Evolutionary conservation across 176 grass and related monocot species (phyloP), one percentile per base, ranked within the genome.

Genomic region (Juncus effusus): DNA sequence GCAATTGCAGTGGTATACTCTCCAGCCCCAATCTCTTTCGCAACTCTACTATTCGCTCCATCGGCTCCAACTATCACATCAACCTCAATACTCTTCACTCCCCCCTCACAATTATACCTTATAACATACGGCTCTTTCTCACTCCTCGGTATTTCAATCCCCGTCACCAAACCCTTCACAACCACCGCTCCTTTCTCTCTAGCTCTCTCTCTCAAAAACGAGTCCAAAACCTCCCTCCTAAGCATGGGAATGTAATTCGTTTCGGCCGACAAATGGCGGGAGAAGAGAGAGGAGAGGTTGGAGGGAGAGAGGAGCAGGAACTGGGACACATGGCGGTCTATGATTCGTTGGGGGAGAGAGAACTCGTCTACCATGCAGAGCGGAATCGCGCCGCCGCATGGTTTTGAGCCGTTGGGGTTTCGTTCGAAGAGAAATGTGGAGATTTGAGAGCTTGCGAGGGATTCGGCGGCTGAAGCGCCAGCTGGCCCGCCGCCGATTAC

Each of bases 321-420:
- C 66, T 83, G 81, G 54, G 87, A 87, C 62, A 91, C 87, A 10
- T 78, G 84, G 54, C 92, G 92, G 84, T 91, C 87, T 7, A 96
- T 78, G 65, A 96, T 81, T 61, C 63, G 62, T 10, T 15, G 58
- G 36, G 87, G 92, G 70, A 96, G 78, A 70, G 77, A 65, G 77
- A 96, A 96, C 82, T 96, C 92, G 65, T 82, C 67, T 7, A 96
- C 79, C 92, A 96, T 96, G 79, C 85, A 91, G 12, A 88, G 92
- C 13, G 92, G 92, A 65, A 96, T 96, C 84, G 87, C 87, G 35
- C 92, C 92, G 58, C 87, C 85, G 64, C 92, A 96, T 60, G 92
- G 92, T 70, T 96, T 96, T 62, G 87, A 76, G 5, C 92, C 92
- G 0, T 76, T 40, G 1, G 85, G 87, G 80, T 72, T 88, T 12